phyloP scores from a whole-genome alignment of 345 rosid species.

The Triadica sebifera region DNA sequence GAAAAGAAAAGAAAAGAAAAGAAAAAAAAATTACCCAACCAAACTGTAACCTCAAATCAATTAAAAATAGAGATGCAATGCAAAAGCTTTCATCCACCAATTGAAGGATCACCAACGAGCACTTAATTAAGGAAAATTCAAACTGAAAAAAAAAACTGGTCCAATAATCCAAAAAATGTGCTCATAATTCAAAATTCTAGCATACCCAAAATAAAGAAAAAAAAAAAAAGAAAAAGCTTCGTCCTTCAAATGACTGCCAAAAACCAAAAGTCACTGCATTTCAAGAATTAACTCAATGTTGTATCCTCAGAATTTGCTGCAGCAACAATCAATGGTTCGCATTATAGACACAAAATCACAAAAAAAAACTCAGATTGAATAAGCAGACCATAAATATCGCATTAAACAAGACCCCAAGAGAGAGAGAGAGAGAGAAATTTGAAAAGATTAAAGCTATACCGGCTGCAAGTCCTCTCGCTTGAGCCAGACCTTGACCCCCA shows the following conservation, averaged over 20 bases:
- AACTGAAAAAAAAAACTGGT: too few relatives aligned
- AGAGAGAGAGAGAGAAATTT: neutral
- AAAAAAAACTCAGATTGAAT: neutral
- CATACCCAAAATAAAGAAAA: neutral
- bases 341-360: too few relatives aligned
- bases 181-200: neutral
- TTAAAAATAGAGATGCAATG: too few relatives aligned
- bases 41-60: too few relatives aligned
- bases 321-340: too few relatives aligned
- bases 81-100: too few relatives aligned
- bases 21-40: too few relatives aligned
- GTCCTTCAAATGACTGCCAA: neutral
- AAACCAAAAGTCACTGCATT: neutral
- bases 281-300: neutral
- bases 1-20: too few relatives aligned
- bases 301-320: too few relatives aligned
- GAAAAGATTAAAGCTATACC: constrained; percentile 30
- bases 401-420: neutral
- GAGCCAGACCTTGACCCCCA: constrained; percentile 65
- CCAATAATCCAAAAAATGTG: neutral
- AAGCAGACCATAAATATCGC: neutral
- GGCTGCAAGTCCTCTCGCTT: constrained; percentile 93
- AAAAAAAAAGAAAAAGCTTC: neutral
- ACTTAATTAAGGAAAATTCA: too few relatives aligned
- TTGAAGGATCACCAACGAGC: too few relatives aligned